Evolutionary conservation across 768 basidiomycete species (phyloP).

Genomic region (Artomyces pyxidatus): DNA sequence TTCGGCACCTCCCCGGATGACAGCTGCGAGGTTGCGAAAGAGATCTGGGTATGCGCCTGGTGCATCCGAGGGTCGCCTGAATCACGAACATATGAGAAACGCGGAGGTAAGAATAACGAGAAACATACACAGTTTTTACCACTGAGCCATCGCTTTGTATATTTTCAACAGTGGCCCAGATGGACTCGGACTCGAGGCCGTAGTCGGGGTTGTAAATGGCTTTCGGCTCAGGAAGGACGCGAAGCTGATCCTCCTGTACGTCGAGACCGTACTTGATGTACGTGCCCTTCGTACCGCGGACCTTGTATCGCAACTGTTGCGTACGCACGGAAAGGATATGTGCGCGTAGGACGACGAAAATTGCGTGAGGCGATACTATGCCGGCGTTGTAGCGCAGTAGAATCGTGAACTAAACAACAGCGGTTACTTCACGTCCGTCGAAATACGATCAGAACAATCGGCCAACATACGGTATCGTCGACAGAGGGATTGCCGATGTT

Average conservation of each 20-base stretch:
- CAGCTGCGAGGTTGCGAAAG: conserved; percentile 58
- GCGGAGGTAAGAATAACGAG: conserved; percentile 14
- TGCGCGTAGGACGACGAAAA: conserved; percentile 61
- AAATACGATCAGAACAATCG: conserved; percentile 29
- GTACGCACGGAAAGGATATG: conserved; percentile 61
- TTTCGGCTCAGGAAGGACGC: conserved; percentile 40
- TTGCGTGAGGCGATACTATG: conserved; percentile 36
- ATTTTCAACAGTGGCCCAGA: conserved; percentile 58
- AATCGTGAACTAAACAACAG: conserved; percentile 20
- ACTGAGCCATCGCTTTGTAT: conserved; percentile 36
- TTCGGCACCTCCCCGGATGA: conserved; percentile 46
- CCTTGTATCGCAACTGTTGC: conserved; percentile 60
- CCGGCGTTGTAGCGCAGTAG: conserved; percentile 26
- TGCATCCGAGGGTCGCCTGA: conserved; percentile 56
- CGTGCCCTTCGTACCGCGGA: conserved; percentile 65
- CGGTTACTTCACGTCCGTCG: too few species aligned
- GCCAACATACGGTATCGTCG: conserved; percentile 50
- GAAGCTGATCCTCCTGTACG: conserved; percentile 72
- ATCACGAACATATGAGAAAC: conserved; percentile 12
- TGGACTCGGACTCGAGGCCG: conserved; percentile 54
- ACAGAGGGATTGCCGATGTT: conserved; percentile 55
- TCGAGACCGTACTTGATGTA: conserved; percentile 74
- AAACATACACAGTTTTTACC: conserved; percentile 27
- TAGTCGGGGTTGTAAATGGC: conserved; percentile 37
- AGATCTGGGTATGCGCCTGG: conserved; percentile 52